Base-by-base conservation (phyloP, 768 basidiomycete species). In the Suillus occidentalis region DNA sequence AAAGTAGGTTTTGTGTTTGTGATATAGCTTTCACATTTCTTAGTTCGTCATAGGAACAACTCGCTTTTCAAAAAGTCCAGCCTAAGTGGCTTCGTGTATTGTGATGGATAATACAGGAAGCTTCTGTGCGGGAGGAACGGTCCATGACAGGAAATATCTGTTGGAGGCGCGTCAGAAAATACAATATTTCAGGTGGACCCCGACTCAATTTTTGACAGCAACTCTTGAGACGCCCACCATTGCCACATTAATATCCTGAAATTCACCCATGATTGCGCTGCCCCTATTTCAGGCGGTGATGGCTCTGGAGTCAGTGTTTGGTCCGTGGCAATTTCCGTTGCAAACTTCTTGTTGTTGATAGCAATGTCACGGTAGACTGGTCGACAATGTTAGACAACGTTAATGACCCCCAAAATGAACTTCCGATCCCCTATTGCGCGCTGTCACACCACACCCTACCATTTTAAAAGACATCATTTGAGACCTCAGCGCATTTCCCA, bases 151-250 rank as follows among this genome's bases (percentile, higher is more conserved):
- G 60, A 85, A 99, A 71, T 96, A 96, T 72, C 78, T 99, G 2
- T 99, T 97, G 97, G 95, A 98, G 91, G 95, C 89, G 68, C 70
- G 88, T 84, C 64, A 34, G 16, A 6, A 55, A 63, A n/a, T 65
- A n/a, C 56, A 58, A 25, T 31, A n/a, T 20, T 22, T 55, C 12
- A 16, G 18, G 14, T 64, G 59, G 6, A 55, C 18, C 42, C 47
- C 4, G 16, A 47, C 57, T 60, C 45, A 73, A 25, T 52, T 63
- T 65, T 61, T 65, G 72, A 68, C 28, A 75, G 65, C 80, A 88
- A 90, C 69, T 85, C 92, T 0, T 95, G 95, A 88, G 96, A 98
- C 66, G 96, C 96, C 20, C 97, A 99, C 76, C 99, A 99, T 79
- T 91, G 97, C 64, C 84, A 88, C 73, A 85, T 98, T 60, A 91